phyloP scores from a whole-genome alignment of 2,329 filamentous ascomycete species.

The Coleophoma cylindrospora region DNA sequence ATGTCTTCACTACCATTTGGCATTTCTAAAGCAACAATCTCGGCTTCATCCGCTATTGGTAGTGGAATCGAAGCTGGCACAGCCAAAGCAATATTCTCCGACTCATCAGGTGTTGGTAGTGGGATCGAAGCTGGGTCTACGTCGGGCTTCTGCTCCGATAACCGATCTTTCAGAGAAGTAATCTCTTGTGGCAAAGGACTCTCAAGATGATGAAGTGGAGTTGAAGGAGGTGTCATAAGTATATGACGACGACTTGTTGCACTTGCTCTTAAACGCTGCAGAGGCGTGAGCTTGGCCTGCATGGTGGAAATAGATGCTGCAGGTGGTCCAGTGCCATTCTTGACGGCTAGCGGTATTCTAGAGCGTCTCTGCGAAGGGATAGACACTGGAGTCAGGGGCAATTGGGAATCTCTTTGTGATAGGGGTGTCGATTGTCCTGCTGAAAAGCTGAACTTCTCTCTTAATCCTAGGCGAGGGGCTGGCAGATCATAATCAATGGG shows the following conservation, averaged over 20 bases:
- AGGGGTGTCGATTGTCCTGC: constrained; percentile 8
- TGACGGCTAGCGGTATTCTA: constrained; percentile 22
- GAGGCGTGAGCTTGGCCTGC: constrained; percentile 17
- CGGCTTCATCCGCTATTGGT: constrained; percentile 16
- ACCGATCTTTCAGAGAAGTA: constrained; percentile 5
- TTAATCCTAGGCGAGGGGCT: constrained; percentile 6
- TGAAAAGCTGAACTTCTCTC: constrained; percentile 16
- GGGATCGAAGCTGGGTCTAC: constrained; percentile 1
- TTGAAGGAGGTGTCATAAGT: constrained; percentile 22
- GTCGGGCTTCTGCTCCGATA: constrained; percentile 13
- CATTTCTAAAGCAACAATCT: constrained; percentile 15
- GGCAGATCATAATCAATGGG: constrained; percentile 5
- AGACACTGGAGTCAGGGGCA: constrained; percentile 12
- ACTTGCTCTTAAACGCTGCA: constrained; percentile 24
- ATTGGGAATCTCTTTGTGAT: constrained; percentile 2
- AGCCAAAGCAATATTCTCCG: too few relatives aligned
- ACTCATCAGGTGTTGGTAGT: constrained; percentile 20
- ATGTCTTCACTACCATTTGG: constrained; percentile 43
- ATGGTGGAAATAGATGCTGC: constrained; percentile 4
- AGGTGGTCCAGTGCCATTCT: constrained; percentile 7
- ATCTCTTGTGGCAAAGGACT: constrained; percentile 2
- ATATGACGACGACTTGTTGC: constrained; percentile 16
- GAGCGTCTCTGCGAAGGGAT: constrained; percentile 13
- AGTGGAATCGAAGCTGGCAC: constrained; percentile 30
- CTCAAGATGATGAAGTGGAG: constrained; percentile 4